These are phyloP conservation scores for Catharanthus roseus DNA, from an alignment of 257 asterid species.

Conservation along the genomic window DNA sequence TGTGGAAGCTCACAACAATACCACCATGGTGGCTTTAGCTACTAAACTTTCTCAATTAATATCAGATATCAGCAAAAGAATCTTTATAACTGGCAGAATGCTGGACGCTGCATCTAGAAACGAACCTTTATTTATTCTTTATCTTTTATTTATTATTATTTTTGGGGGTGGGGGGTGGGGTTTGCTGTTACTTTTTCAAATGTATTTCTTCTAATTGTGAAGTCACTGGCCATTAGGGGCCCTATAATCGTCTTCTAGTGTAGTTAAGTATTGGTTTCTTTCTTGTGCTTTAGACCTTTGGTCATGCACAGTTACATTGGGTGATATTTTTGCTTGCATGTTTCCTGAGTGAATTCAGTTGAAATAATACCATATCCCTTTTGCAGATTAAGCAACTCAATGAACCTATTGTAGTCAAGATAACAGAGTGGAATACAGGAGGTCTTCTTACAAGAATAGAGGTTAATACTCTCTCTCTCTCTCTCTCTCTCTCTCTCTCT, in stretches of 20 bases:
- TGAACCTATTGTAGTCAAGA: slow-evolving; percentile 71
- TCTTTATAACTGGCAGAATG: not conserved
- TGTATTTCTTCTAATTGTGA: not conserved
- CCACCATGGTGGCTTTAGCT: not conserved
- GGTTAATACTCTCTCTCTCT: slow-evolving; percentile 33
- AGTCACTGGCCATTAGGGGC: not conserved
- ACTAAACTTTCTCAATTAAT: not conserved
- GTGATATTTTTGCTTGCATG: not conserved
- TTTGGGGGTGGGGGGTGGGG: too few relatives aligned
- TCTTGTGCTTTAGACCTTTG: not conserved
- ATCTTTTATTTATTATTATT: too few relatives aligned
- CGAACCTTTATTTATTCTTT: too few relatives aligned
- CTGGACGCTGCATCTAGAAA: not conserved
- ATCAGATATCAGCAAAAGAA: not conserved
- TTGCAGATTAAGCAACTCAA: slow-evolving; percentile 78
- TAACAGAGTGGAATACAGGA: slow-evolving; percentile 94
- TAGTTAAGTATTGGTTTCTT: not conserved
- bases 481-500: slow-evolving; percentile 15
- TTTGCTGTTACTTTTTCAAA: not conserved
- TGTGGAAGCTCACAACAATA: not conserved
- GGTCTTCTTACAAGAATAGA: slow-evolving; percentile 95
- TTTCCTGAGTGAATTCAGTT: slow-evolving; percentile 3
- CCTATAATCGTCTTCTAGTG: not conserved
- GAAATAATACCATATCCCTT: slow-evolving; percentile 3
- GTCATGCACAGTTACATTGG: not conserved